Evolutionary conservation across 164 flowering plant genomes (phyloP).

Genomic region (Magnolia sinica): DNA sequence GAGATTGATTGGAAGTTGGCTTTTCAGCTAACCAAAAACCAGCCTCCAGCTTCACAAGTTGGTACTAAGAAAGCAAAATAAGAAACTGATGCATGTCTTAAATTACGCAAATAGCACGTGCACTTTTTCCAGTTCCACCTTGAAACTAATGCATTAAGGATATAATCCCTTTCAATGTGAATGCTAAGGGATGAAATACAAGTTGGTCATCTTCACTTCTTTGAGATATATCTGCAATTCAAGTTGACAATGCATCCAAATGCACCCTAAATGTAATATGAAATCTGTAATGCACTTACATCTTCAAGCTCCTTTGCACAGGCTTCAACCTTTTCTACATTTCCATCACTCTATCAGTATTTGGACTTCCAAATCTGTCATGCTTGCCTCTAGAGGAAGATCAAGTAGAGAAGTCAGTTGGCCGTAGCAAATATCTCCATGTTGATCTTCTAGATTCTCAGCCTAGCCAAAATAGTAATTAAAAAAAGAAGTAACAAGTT

Average conservation of each 20-base stretch:
- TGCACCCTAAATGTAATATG: neutral
- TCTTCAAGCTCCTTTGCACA: conserved; percentile 76
- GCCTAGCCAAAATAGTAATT: conserved; percentile 27
- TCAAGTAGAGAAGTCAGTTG: conserved; percentile 19
- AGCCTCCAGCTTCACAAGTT: too few species aligned
- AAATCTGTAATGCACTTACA: conserved; percentile 42
- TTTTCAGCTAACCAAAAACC: too few species aligned
- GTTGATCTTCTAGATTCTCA: conserved; percentile 22
- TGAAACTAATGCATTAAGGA: too few species aligned
- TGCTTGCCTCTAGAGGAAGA: conserved; percentile 22
- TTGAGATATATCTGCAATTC: too few species aligned
- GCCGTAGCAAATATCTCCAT: conserved; percentile 13
- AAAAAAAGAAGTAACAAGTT: neutral
- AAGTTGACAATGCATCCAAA: neutral
- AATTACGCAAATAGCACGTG: neutral
- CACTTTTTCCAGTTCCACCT: neutral
- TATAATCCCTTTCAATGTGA: neutral
- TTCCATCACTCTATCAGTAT: conserved; percentile 43
- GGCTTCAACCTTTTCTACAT: conserved; percentile 76
- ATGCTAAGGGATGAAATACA: neutral
- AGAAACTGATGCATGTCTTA: too few species aligned
- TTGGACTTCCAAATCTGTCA: conserved; percentile 34
- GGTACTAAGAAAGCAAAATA: too few species aligned
- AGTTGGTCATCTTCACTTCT: neutral
- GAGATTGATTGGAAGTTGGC: too few species aligned